Conservation (phyloP, 108 stramenopile genomes). For the Fragilaria radians region DNA sequence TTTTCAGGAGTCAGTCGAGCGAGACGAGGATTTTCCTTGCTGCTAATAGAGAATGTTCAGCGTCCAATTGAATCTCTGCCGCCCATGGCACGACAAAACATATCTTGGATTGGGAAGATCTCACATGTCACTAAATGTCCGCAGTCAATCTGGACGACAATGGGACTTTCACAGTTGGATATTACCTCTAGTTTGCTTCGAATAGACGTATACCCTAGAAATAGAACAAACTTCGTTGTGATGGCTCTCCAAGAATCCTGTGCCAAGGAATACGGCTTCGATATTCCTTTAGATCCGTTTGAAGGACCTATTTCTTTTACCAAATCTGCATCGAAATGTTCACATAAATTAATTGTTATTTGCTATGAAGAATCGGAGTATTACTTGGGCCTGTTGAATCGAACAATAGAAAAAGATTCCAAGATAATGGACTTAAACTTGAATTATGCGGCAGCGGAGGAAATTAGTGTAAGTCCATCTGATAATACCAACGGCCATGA, state of each 20-base stretch:
- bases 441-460: constrained; percentile 38
- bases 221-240: constrained; percentile 3
- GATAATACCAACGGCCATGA: constrained; percentile 24
- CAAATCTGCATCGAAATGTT: constrained; percentile 8
- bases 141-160: neutral
- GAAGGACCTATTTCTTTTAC: constrained; percentile 13
- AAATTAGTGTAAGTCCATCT: constrained; percentile 20
- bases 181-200: constrained; percentile 4
- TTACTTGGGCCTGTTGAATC: constrained; percentile 31
- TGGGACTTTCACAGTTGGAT: constrained; percentile 2
- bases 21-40: constrained; percentile 9
- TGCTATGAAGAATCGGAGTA: neutral
- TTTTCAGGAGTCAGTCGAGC: constrained; percentile 4
- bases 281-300: neutral
- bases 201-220: constrained; percentile 7
- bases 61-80: neutral
- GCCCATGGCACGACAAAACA: constrained; percentile 43
- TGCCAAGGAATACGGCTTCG: neutral
- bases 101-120: constrained; percentile 40
- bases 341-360: constrained; percentile 12
- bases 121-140: constrained; percentile 14
- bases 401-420: constrained; percentile 13
- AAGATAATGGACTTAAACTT: constrained; percentile 24
- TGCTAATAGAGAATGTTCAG: constrained; percentile 3
- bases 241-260: constrained; percentile 8